Base-by-base conservation (phyloP, 2,329 filamentous ascomycete genomes). In the Fusarium metavorans region DNA sequence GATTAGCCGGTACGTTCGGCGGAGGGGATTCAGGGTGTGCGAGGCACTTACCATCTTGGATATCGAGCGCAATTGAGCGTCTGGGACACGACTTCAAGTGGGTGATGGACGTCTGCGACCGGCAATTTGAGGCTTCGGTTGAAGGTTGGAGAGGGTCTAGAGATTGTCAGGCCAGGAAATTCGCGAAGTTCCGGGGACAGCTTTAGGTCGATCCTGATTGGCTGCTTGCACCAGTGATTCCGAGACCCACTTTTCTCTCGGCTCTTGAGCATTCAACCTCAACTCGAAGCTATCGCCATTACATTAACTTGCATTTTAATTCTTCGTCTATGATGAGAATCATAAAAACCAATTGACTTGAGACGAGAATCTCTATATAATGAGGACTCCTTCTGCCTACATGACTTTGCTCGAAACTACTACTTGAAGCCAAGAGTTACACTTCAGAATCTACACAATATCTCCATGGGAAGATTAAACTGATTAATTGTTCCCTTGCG, bases 11-110 rank as follows among this genome's bases (percentile, higher is more conserved):
- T 72, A 67, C 61, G 34, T 50, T 66, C 56, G 43, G 23, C 32
- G 23, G 63, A n/a, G 57, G 54, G 10, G 45, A 14, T 27, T 32
- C 25, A 34, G 59, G 58, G 41, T 8, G 25, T 34, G 41, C 20
- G 25, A 35, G 4, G 6, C 25, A 18, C 81, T 79, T 81, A 85
- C 83, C 84, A 85, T 85, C 70, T 77, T 84, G 80, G 74, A 75
- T 68, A 59, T 67, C 72, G 57, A 52, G 76, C 77, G 81, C 81
- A 77, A 80, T 82, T 80, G 79, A 75, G 75, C 73, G 78, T 75
- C 78, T 75, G 59, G 43, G 65, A 65, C 69, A 73, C 71, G 69
- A 68, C 78, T 74, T 76, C 70, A 60, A 69, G 67, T 66, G 62
- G 72, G 66, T 74, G 73, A 75, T 76, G 75, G 76, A 75, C 75